Evolutionary conservation across 768 basidiomycete species (phyloP).

Genomic region (Naganishia vishniacii): DNA sequence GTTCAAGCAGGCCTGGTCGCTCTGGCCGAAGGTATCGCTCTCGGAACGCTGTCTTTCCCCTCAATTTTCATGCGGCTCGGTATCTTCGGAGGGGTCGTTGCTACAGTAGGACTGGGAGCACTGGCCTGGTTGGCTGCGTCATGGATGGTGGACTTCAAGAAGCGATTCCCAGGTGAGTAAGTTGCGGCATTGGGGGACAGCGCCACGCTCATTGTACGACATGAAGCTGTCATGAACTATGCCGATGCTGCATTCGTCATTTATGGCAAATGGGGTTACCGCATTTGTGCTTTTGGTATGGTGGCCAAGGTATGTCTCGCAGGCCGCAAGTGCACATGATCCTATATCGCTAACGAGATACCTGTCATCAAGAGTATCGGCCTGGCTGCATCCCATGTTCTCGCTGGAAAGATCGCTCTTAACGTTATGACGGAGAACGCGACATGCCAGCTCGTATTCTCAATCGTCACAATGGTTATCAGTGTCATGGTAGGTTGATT

Average conservation of each 20-base stretch:
- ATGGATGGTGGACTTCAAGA: slow-evolving; percentile 39
- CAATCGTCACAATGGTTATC: slow-evolving; percentile 30
- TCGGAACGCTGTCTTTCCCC: slow-evolving; percentile 35
- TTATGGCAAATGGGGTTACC: slow-evolving; percentile 32
- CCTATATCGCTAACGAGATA: neutral
- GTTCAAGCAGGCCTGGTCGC: slow-evolving; percentile 35
- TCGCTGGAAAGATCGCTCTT: slow-evolving; percentile 33
- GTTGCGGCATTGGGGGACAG: neutral
- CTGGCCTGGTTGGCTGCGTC: slow-evolving; percentile 35
- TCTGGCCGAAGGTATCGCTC: slow-evolving; percentile 35
- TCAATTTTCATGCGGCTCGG: slow-evolving; percentile 35
- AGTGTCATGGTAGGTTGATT: slow-evolving; percentile 29
- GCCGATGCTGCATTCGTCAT: slow-evolving; percentile 34
- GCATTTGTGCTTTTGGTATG: slow-evolving; percentile 31
- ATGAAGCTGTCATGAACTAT: slow-evolving; percentile 27
- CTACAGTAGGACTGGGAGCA: slow-evolving; percentile 29
- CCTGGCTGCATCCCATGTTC: slow-evolving; percentile 33
- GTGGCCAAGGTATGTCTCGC: slow-evolving; percentile 27
- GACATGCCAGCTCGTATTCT: slow-evolving; percentile 33
- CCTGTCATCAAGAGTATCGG: slow-evolving; percentile 27
- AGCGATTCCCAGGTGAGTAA: slow-evolving; percentile 31
- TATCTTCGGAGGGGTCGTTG: slow-evolving; percentile 34
- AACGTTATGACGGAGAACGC: slow-evolving; percentile 29
- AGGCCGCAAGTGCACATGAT: neutral
- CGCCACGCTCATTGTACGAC: no score